Evolutionary conservation across 1,284 basidiomycete genomes (phyloP).

Genomic region (Tranzscheliella williamsii): DNA sequence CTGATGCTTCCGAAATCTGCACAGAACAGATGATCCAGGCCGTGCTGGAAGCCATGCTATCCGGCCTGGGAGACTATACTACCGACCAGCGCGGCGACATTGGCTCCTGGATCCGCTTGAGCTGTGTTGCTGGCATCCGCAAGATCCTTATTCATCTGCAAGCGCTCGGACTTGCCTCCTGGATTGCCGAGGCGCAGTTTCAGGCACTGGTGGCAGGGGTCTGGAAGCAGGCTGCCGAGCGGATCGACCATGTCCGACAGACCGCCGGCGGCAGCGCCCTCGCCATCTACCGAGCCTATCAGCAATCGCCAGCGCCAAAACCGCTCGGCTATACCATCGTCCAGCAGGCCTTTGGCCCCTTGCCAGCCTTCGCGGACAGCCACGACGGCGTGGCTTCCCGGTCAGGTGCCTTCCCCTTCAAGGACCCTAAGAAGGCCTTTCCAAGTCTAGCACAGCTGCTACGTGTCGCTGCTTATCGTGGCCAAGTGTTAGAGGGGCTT

Average conservation of each 20-base stretch:
- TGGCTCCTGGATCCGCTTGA: conserved; percentile 90
- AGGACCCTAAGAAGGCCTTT: conserved; percentile 19
- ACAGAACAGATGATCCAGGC: background rate
- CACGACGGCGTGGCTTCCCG: background rate
- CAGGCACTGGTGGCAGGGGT: conserved; percentile 65
- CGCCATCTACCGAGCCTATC: conserved; percentile 11
- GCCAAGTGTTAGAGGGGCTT: conserved; percentile 19
- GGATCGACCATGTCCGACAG: conserved; percentile 84
- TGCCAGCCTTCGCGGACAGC: background rate
- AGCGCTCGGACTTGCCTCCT: background rate
- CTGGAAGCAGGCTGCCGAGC: conserved; percentile 85
- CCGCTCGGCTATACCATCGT: conserved; percentile 17
- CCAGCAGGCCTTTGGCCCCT: background rate
- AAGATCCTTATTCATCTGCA: conserved; percentile 67
- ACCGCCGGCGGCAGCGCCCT: conserved; percentile 68
- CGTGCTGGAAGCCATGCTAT: conserved; percentile 55
- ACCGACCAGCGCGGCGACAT: conserved; percentile 94
- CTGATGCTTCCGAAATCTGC: background rate
- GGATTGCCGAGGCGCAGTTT: conserved; percentile 8
- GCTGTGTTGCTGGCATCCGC: conserved; percentile 70
- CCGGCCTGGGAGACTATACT: conserved; percentile 83
- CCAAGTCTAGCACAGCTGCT: conserved; percentile 10
- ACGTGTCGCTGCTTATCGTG: conserved; percentile 11
- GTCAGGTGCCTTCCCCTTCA: conserved; percentile 3
- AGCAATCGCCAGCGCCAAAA: background rate